Evolutionary conservation across 768 basidiomycete genomes (phyloP).

Genomic region (Tulasnella calospora): DNA sequence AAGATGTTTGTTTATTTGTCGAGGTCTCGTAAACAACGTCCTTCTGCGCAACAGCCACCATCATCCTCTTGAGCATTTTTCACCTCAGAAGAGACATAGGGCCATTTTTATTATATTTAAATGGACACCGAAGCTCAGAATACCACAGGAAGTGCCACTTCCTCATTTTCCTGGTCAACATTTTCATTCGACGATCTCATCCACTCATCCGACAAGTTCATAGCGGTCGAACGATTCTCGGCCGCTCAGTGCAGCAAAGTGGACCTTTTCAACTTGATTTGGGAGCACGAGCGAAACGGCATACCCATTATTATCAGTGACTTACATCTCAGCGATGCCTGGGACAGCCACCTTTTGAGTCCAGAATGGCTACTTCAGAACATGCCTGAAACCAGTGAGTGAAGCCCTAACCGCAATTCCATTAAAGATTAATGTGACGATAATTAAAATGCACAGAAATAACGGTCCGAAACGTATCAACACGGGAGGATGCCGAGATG

Average conservation of each 20-base stretch:
- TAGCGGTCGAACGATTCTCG: constrained; percentile 40
- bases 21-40: not conserved
- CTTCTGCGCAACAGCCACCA: not conserved
- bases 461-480: constrained; percentile 58
- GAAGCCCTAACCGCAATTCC: not conserved
- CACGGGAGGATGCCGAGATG: constrained; percentile 51
- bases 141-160: not conserved
- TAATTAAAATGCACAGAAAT: constrained; percentile 42
- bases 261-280: constrained; percentile 39
- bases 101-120: not conserved
- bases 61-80: not conserved
- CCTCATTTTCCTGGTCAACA: not conserved
- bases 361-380: constrained; percentile 48
- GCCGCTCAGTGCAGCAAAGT: constrained; percentile 33
- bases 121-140: not conserved
- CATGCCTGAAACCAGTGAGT: constrained; percentile 15
- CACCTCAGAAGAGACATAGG: not conserved
- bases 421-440: not conserved
- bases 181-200: not conserved
- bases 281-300: constrained; percentile 48
- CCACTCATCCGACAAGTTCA: constrained; percentile 41
- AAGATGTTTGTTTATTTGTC: not conserved
- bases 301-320: constrained; percentile 60
- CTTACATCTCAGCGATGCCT: constrained; percentile 50
- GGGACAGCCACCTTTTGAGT: constrained; percentile 54